Percentiles rank a stretch among this genome's conserved stretches.
phyloP scores from a whole-genome alignment of 176 grass and related monocot genomes.

The Aegilops sharonensis region DNA sequence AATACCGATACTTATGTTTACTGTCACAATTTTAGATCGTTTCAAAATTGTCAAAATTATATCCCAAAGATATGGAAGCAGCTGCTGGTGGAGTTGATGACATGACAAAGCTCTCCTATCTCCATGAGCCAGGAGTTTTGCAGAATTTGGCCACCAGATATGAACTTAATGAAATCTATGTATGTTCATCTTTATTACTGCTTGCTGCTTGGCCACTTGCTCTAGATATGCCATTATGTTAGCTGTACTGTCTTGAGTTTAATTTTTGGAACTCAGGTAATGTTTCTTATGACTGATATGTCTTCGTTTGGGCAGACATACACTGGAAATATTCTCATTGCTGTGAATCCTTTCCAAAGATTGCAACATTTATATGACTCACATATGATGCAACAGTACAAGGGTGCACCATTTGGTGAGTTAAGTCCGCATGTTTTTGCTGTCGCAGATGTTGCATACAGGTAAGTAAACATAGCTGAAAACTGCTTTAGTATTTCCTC shows the following conservation, averaged over 20 bases:
- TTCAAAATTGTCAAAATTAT: conserved; percentile 76
- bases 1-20: background rate
- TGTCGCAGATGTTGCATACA: conserved; percentile 93
- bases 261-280: background rate
- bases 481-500: background rate
- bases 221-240: background rate
- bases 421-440: conserved; percentile 99
- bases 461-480: conserved; percentile 40
- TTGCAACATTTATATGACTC: conserved; percentile 85
- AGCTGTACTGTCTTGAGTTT: conserved; percentile 11
- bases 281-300: background rate
- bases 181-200: conserved; percentile 36
- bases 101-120: conserved; percentile 98
- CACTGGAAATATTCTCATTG: conserved; percentile 98
- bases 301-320: conserved; percentile 69
- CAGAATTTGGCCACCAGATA: conserved; percentile 90
- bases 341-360: conserved; percentile 98
- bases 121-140: conserved; percentile 95
- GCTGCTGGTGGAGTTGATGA: conserved; percentile 95
- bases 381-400: conserved; percentile 99
- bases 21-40: conserved; percentile 51
- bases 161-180: conserved; percentile 99
- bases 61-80: conserved; percentile 98
- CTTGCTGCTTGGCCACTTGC: conserved; percentile 12
- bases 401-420: conserved; percentile 93